Conservation (phyloP, 768 basidiomycete genomes). For the Hortiboletus flavorubellus region DNA sequence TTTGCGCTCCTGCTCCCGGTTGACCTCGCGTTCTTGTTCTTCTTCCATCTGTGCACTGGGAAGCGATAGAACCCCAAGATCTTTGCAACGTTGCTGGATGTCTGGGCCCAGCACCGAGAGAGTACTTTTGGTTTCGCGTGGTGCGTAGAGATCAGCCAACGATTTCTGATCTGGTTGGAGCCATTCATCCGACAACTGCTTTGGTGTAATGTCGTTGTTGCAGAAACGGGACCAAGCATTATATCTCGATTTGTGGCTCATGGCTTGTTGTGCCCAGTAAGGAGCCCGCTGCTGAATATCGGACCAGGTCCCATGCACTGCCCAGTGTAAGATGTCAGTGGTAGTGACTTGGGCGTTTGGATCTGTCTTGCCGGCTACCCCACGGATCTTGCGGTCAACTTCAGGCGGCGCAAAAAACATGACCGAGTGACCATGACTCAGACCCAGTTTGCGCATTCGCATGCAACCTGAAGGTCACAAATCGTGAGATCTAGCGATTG, state of each 20-base stretch:
- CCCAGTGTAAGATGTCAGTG: background rate
- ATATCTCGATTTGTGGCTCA: background rate
- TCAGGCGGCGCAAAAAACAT: constrained; percentile 43
- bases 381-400: constrained; percentile 34
- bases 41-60: constrained; percentile 19
- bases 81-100: background rate
- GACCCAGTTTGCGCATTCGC: constrained; percentile 32
- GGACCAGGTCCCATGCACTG: constrained; percentile 26
- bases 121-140: background rate
- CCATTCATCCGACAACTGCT: background rate
- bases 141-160: background rate
- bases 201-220: background rate
- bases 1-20: constrained; percentile 37
- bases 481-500: too few relatives aligned
- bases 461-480: too few relatives aligned
- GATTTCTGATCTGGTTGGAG: background rate
- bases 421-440: constrained; percentile 43
- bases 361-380: background rate
- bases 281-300: background rate
- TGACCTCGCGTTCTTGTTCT: constrained; percentile 46
- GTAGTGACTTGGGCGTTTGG: background rate
- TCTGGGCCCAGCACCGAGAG: background rate
- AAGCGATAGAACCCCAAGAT: background rate
- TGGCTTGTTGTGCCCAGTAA: background rate
- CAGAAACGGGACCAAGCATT: background rate